Evolutionary conservation across 345 rosid genomes (phyloP), one percentile per base, ranked within the genome.

Genomic region (Citrus unshiu): DNA sequence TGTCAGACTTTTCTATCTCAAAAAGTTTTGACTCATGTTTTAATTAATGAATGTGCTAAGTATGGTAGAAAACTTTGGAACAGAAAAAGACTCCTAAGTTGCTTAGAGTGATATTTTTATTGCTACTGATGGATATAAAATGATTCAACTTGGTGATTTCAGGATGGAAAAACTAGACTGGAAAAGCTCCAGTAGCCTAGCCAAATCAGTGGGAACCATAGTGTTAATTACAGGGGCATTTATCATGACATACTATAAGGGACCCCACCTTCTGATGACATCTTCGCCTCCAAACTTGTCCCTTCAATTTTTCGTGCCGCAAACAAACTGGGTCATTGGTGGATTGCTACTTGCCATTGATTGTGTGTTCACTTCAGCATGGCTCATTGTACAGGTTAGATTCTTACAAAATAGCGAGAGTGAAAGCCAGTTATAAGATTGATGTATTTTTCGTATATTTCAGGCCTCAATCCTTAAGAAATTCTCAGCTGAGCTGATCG

Each of bases 141-240:
- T 69, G 79, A 13, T 76, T 39, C 68, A 54, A 25, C 14, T 58
- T 59, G 24, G 68, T 73, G 68, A 19, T 73, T 75, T 72, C 79
- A 87, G 91, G 80, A 82, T 89, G 89, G 91, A 87, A 27, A 81
- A 73, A 54, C n/a, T 85, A 62, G 77, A 85, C 16, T 72, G 77
- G 83, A 84, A 81, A 80, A 84, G 78, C 61, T 35, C 75, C 69
- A 84, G 83, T 65, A 81, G 82, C 77, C 40, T 76, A 46, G 89
- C 89, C 29, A 89, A 87, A 75, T 72, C 78, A 58, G 2, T 70
- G 30, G 88, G 91, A 73, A 82, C 90, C 30, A 19, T 85, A 8
- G 85, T 87, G 43, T 86, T 87, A 21, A 79, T 89, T 83, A 76
- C 70, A 0, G 90, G 91, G 74, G 91, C 91, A 76, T 81, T 85